Evolutionary conservation across 2,329 filamentous ascomycete species (phyloP).

Genomic region (Paramyrothecium sp.): DNA sequence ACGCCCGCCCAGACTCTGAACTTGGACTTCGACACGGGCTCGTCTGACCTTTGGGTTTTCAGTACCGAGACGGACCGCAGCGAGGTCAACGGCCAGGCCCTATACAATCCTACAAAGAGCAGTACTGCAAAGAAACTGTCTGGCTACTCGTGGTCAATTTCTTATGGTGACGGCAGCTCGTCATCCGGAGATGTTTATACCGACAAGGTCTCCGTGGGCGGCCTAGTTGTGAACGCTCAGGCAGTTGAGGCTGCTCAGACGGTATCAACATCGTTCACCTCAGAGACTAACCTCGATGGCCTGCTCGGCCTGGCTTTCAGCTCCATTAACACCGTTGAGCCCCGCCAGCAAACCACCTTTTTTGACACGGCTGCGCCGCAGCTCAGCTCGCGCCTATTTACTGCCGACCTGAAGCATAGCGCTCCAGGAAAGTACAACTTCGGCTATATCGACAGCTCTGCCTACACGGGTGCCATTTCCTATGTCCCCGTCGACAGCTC

Average conservation of each 20-base stretch:
- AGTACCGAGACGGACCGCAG: slow-evolving; percentile 37
- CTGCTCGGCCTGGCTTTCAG: slow-evolving; percentile 44
- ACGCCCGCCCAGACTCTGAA: slow-evolving; percentile 28
- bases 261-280: slow-evolving; percentile 38
- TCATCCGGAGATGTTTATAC: slow-evolving; percentile 42
- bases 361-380: slow-evolving; percentile 23
- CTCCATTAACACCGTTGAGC: slow-evolving; percentile 39
- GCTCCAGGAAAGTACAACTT: slow-evolving; percentile 61
- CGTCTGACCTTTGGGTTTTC: slow-evolving; percentile 38
- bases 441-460: slow-evolving; percentile 46
- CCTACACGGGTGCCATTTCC: slow-evolving; percentile 56
- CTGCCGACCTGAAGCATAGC: slow-evolving; percentile 38
- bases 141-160: slow-evolving; percentile 39
- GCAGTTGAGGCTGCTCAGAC: slow-evolving; percentile 42
- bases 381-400: slow-evolving; percentile 28
- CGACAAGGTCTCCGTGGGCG: slow-evolving; percentile 40
- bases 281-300: slow-evolving; percentile 39
- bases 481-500: slow-evolving; percentile 55
- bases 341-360: slow-evolving; percentile 40
- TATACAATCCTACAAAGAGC: slow-evolving; percentile 37
- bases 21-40: slow-evolving; percentile 42
- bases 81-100: slow-evolving; percentile 35
- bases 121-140: slow-evolving; percentile 32
- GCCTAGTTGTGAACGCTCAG: slow-evolving; percentile 36
- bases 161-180: slow-evolving; percentile 41